Conservation (phyloP, 164 flowering plant species). For the Liquidambar formosana region DNA sequence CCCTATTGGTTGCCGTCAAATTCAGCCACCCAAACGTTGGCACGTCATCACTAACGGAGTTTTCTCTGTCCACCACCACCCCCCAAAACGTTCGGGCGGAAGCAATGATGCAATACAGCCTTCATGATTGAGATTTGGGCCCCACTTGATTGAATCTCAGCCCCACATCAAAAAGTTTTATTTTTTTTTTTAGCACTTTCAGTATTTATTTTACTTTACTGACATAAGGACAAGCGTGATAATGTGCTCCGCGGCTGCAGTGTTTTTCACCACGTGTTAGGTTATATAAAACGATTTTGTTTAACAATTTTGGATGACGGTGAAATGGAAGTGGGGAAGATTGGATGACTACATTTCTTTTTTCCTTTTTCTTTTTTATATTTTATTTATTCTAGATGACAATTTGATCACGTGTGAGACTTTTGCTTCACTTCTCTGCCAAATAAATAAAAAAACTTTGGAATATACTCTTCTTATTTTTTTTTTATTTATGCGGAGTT, state of each 20-base stretch:
- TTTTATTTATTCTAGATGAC: not conserved
- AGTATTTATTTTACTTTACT: conserved; percentile 6
- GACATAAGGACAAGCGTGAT: conserved; percentile 14
- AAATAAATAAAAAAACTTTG: not conserved
- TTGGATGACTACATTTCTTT: no score
- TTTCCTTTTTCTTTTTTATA: no score
- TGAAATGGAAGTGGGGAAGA: not conserved
- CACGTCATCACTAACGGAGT: conserved; percentile 27
- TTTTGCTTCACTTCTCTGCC: conserved; percentile 1
- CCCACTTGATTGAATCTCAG: conserved; percentile 13
- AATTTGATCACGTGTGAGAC: conserved; percentile 1
- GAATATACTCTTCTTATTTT: no score
- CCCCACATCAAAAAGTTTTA: conserved; percentile 20
- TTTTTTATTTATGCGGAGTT: no score
- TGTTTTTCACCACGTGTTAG: not conserved
- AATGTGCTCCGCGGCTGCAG: not conserved
- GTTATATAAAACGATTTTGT: no score
- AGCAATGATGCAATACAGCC: conserved; percentile 23
- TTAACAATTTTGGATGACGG: no score
- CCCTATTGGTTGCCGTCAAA: conserved; percentile 31
- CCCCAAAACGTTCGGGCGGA: conserved; percentile 18
- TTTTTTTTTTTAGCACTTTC: not conserved
- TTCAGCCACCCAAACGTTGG: conserved; percentile 31
- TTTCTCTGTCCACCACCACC: not conserved
- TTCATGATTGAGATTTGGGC: conserved; percentile 11